Conservation (phyloP, 2,329 filamentous ascomycete species). For the Colletotrichum sp. region DNA sequence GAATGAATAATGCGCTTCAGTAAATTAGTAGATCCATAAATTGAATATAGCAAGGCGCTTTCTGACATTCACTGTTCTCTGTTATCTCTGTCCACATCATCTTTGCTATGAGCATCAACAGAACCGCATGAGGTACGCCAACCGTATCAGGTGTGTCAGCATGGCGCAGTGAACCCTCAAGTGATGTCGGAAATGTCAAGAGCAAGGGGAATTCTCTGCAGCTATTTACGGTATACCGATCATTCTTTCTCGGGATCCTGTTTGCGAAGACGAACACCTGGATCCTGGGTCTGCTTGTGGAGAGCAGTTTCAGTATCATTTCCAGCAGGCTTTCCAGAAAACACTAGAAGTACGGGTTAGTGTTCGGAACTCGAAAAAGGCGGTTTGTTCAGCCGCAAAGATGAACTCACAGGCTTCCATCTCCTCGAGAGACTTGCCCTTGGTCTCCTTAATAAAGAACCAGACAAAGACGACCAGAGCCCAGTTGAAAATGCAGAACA, state of each 20-base stretch:
- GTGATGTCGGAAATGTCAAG: not conserved
- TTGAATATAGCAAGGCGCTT: not conserved
- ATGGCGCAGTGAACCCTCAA: not conserved
- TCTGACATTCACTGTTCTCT: not conserved
- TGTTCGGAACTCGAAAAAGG: not conserved
- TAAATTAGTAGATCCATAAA: not conserved
- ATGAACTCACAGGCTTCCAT: constrained; percentile 34
- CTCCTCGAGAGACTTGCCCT: constrained; percentile 47
- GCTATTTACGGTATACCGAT: not conserved
- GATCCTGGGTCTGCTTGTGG: not conserved
- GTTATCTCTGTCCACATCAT: not conserved
- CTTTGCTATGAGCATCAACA: not conserved
- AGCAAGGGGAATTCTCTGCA: not conserved
- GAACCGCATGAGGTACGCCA: not conserved
- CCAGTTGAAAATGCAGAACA: constrained; percentile 55
- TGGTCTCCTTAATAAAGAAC: constrained; percentile 49
- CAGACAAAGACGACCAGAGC: constrained; percentile 47
- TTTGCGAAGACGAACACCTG: not conserved
- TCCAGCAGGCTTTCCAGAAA: not conserved
- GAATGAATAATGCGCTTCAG: not conserved
- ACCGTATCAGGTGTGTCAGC: not conserved
- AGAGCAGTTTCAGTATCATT: not conserved
- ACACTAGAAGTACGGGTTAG: not conserved
- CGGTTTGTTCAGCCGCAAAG: not conserved
- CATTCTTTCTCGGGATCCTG: not conserved